phyloP scores from a whole-genome alignment of 495 filamentous ascomycete genomes.

The Clavariopsis aquatica region DNA sequence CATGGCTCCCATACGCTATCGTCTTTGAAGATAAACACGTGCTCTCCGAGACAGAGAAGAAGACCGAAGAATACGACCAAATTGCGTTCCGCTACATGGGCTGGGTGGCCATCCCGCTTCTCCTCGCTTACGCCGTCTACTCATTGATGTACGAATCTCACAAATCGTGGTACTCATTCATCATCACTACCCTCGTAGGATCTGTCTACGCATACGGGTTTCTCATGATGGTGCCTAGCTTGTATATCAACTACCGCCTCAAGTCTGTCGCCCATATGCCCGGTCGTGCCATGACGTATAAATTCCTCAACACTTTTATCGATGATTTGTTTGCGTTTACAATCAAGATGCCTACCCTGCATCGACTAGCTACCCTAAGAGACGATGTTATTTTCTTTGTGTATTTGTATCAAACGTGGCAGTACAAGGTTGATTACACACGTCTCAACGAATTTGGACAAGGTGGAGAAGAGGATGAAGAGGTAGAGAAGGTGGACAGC shows the following conservation, averaged over 20 bases:
- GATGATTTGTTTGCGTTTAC: constrained; percentile 95
- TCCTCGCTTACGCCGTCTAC: constrained; percentile 87
- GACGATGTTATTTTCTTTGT: constrained; percentile 99
- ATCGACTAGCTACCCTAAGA: constrained; percentile 88
- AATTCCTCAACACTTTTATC: constrained; percentile 86
- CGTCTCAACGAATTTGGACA: constrained; percentile 98
- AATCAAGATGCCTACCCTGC: constrained; percentile 97
- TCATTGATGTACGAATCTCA: constrained; percentile 90
- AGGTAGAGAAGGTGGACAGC: constrained; percentile 52
- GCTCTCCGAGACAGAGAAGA: constrained; percentile 90
- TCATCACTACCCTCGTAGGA: constrained; percentile 88
- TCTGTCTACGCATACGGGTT: constrained; percentile 98
- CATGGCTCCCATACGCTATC: constrained; percentile 78
- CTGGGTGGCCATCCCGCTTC: constrained; percentile 81
- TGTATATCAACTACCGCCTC: constrained; percentile 98
- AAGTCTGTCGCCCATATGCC: constrained; percentile 99
- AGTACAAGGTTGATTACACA: constrained; percentile 89
- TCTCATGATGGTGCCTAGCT: constrained; percentile 96
- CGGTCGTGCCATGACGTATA: constrained; percentile 92
- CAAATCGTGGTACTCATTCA: constrained; percentile 96
- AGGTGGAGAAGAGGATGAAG: constrained; percentile 82
- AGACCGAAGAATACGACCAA: constrained; percentile 97
- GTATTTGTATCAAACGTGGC: constrained; percentile 93
- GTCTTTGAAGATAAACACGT: constrained; percentile 96
- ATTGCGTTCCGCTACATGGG: constrained; percentile 98